Evolutionary conservation across 2,329 filamentous ascomycete genomes (phyloP).

Genomic region (Aureobasidium sp.): DNA sequence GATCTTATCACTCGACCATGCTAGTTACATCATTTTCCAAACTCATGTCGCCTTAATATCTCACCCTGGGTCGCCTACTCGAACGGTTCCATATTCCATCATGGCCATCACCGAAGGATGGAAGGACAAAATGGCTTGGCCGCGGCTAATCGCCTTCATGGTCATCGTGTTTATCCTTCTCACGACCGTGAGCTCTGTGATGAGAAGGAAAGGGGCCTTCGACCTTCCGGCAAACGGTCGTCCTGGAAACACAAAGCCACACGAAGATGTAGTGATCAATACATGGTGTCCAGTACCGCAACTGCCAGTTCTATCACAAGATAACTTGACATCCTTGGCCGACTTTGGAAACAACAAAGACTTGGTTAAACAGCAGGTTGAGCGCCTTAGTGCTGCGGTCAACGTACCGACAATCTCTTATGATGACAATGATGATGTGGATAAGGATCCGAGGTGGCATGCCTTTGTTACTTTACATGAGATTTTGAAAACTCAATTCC

Average conservation of each 20-base stretch:
- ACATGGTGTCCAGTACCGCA: constrained; percentile 9
- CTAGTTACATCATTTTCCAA: background rate
- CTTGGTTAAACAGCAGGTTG: constrained; percentile 16
- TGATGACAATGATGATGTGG: constrained; percentile 46
- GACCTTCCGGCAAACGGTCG: background rate
- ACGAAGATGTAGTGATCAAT: background rate
- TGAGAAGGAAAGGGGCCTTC: background rate
- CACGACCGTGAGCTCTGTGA: background rate
- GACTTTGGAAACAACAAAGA: background rate
- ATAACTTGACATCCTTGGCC: background rate
- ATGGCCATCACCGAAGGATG: constrained; percentile 2
- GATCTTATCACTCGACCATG: background rate
- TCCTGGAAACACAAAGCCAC: background rate
- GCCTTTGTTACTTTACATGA: constrained; percentile 47
- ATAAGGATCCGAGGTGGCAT: constrained; percentile 50
- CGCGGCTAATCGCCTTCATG: constrained; percentile 2
- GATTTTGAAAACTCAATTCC: constrained; percentile 44
- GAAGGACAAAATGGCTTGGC: constrained; percentile 11
- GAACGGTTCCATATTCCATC: background rate
- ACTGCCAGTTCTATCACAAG: background rate
- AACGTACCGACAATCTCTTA: constrained; percentile 48
- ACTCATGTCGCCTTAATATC: background rate
- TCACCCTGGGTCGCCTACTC: too few relatives aligned
- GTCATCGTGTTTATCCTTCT: constrained; percentile 8
- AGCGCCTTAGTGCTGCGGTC: constrained; percentile 37